Percentiles rank a stretch among this genome's conserved stretches.
These are phyloP conservation scores for Quercus robur DNA, from an alignment of 306 rosid species.

Conservation along the genomic window DNA sequence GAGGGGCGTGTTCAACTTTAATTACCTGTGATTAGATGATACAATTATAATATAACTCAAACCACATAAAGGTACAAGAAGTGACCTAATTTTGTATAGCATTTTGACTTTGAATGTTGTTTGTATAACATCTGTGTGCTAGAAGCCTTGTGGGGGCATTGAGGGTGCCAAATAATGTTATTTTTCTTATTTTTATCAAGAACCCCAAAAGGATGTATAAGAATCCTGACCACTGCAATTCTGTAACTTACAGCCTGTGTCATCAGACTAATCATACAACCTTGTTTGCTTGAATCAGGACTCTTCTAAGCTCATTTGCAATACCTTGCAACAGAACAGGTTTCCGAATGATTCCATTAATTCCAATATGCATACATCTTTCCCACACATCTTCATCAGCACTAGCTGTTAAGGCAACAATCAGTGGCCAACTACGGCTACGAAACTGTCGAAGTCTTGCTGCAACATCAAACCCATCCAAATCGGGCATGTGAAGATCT, in stretches of 20 bases:
- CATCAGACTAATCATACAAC: conserved; percentile 40
- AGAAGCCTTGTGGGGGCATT: conserved; percentile 23
- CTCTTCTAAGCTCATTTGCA: conserved; percentile 71
- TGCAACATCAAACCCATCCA: conserved; percentile 90
- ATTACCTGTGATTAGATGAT: conserved; percentile 2
- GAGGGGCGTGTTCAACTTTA: background rate
- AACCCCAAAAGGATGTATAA: conserved; percentile 19
- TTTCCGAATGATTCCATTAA: conserved; percentile 76
- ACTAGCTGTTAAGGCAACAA: conserved; percentile 64
- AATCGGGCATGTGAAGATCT: conserved; percentile 81
- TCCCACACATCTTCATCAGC: conserved; percentile 86
- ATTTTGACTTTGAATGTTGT: conserved; percentile 40
- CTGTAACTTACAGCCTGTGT: conserved; percentile 21
- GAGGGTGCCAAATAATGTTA: conserved; percentile 27
- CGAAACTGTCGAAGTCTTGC: conserved; percentile 64
- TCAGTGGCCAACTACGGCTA: conserved; percentile 81
- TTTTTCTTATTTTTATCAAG: conserved; percentile 37
- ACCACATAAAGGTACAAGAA: conserved; percentile 1
- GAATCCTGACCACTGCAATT: conserved; percentile 20
- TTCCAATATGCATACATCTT: conserved; percentile 72
- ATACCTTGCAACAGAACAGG: conserved; percentile 84
- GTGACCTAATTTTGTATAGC: conserved; percentile 53
- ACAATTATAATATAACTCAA: conserved; percentile 6
- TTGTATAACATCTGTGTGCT: conserved; percentile 44
- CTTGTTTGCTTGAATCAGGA: conserved; percentile 69